Conservation (phyloP, 176 grass and related monocot species). For the Raddia guianensis region DNA sequence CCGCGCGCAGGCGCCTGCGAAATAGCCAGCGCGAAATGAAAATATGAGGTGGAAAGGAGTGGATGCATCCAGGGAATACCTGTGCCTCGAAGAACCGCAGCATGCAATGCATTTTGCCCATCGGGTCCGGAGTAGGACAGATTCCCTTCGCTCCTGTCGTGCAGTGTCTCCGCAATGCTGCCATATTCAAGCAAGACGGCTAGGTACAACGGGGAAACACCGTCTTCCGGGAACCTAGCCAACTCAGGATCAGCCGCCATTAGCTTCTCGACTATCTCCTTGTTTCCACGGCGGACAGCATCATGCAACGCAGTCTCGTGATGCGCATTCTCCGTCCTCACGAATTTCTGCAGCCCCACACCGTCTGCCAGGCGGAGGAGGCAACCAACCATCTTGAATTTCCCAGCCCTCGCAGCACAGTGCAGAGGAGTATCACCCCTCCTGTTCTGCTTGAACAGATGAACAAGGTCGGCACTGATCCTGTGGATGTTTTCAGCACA, state of each 20-base stretch:
- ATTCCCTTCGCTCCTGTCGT: neutral
- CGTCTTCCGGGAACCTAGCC: neutral
- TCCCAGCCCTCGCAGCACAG: neutral
- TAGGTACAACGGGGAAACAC: neutral
- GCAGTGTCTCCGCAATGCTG: fast-evolving
- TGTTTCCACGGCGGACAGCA: neutral
- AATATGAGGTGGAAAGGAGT: no score
- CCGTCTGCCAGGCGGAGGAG: neutral
- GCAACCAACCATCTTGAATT: neutral
- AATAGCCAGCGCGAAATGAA: no score
- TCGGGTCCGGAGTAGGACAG: neutral
- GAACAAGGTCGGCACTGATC: neutral
- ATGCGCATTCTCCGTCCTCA: neutral
- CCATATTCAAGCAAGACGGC: neutral
- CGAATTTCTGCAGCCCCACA: neutral
- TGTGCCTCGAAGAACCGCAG: neutral
- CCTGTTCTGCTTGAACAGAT: neutral
- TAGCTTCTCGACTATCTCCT: neutral
- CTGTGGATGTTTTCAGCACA: neutral
- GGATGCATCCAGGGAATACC: neutral
- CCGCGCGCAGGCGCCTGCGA: no score
- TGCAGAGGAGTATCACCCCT: constrained; percentile 6
- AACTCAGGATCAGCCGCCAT: neutral
- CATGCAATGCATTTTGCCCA: constrained; percentile 19
- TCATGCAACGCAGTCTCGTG: constrained; percentile 21